Base-by-base conservation (phyloP, 129 eudicot genomes). In the Lactuca saligna region DNA sequence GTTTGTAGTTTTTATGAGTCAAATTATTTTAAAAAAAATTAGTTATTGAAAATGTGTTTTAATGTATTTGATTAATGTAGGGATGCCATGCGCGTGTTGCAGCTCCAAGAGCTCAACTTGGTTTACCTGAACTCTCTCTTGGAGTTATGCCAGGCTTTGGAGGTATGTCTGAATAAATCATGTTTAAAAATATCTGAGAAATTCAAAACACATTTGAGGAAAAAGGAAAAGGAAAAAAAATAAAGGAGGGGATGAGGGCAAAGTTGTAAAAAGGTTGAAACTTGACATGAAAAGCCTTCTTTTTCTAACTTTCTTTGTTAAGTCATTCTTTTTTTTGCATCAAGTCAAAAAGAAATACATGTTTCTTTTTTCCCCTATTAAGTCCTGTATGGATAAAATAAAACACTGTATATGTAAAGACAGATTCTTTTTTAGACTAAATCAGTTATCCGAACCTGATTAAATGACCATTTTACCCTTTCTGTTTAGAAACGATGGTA, bases 61-160 rank as follows among this genome's bases (percentile, higher is more conserved):
- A 2, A 17, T 12, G 3, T 17, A 38, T 17, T 31, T 31, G 50
- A 50, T 75, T 67, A 25, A 57, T 81, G 75, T 69, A 93, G 99
- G 95, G 75, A 70, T 93, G 93, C 73, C 99, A 93, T 76, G 95
- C 95, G 41, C 92, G 99, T 38, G 75, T 93, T 71, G 88, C 99
- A 64, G 87, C 90, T 41, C 97, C 99, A 33, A 75, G 61, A 73
- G 66, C 95, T 72, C 97, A 80, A 78, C 92, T 93, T 64, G 99
- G 99, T 20, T 84, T 93, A 76, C 99, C 99, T 33, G 99, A 93
- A 78, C 80, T 93, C 14, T 80, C 95, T 34, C 97, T 93, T 81
- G 99, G 99, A 58, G 74, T 93, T 69, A 87, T 93, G 69, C 99
- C 99, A 51, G 97, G 97, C 11, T 82, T 85, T 60, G 99, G 99